These are phyloP conservation scores for Sphaerulina vaccinii DNA, from an alignment of 2,329 filamentous ascomycete genomes.

Conservation along the genomic window DNA sequence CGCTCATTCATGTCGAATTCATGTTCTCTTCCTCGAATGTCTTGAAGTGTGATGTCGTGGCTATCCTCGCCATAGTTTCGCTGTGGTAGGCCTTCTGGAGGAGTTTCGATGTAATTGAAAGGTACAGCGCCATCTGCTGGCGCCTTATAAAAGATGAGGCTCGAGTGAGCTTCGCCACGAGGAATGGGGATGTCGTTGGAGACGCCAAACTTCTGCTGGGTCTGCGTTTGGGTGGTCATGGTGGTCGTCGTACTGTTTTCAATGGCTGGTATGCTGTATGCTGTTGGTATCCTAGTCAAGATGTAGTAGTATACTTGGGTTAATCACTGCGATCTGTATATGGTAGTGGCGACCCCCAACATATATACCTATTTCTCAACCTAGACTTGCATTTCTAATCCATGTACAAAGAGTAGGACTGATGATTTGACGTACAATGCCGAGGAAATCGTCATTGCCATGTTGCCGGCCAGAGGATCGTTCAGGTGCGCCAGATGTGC, in stretches of 20 bases:
- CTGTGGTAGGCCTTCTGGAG: slow-evolving; percentile 60
- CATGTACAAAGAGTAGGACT: not conserved
- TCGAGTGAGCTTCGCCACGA: slow-evolving; percentile 61
- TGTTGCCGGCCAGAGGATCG: slow-evolving; percentile 7
- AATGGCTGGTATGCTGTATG: not conserved
- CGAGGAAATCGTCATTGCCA: slow-evolving; percentile 15
- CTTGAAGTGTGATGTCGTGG: slow-evolving; percentile 61
- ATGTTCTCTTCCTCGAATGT: slow-evolving; percentile 70
- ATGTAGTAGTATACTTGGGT: not conserved
- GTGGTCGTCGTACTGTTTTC: not conserved
- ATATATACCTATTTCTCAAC: slow-evolving; percentile 3
- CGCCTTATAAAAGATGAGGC: slow-evolving; percentile 64
- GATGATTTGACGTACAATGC: slow-evolving; percentile 11
- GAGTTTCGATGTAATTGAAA: slow-evolving; percentile 60
- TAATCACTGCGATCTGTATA: not conserved
- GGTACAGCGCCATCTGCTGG: slow-evolving; percentile 61
- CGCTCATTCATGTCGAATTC: slow-evolving; percentile 68
- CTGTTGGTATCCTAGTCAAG: not conserved
- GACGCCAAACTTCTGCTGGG: slow-evolving; percentile 28
- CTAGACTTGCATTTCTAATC: slow-evolving; percentile 18
- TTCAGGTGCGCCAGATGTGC: slow-evolving; percentile 1
- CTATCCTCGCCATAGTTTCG: slow-evolving; percentile 60
- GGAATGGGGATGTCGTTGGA: slow-evolving; percentile 42
- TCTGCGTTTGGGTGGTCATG: slow-evolving; percentile 30
- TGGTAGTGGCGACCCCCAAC: not conserved